Conservation (phyloP, 2,329 filamentous ascomycete species). For the Fusarium gaditjirri region DNA sequence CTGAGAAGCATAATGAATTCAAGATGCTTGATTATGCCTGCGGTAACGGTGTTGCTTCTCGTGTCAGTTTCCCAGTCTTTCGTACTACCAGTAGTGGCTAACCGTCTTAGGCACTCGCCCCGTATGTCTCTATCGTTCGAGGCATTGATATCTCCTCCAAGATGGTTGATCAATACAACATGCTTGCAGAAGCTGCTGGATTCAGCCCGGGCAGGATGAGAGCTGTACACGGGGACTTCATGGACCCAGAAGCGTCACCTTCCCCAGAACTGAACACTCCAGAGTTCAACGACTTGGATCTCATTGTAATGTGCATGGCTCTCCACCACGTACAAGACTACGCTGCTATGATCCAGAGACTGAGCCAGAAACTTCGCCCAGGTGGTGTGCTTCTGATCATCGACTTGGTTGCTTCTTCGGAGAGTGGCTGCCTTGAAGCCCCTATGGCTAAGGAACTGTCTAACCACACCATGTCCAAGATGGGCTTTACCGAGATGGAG, state of each 20-base stretch:
- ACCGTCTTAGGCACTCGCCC: not conserved
- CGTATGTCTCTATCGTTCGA: not conserved
- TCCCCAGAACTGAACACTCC: not conserved
- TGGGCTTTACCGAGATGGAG: not conserved
- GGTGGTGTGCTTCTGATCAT: not conserved
- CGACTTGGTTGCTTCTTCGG: not conserved
- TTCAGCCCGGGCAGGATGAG: not conserved
- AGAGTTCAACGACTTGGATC: not conserved
- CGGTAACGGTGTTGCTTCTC: not conserved
- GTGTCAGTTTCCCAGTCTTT: rapidly evolving
- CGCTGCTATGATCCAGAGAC: not conserved
- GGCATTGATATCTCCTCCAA: not conserved
- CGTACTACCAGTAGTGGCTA: rapidly evolving
- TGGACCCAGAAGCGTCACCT: not conserved
- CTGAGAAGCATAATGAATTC: rapidly evolving
- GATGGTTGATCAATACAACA: not conserved
- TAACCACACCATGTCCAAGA: not conserved
- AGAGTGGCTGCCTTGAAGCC: not conserved
- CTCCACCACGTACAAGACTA: not conserved
- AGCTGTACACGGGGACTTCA: not conserved
- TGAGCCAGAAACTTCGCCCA: not conserved
- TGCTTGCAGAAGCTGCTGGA: not conserved
- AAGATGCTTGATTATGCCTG: not conserved
- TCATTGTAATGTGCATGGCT: not conserved
- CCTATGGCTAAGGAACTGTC: not conserved